phyloP scores from a whole-genome alignment of 495 filamentous ascomycete genomes.

The Hypoxylon fuscum region DNA sequence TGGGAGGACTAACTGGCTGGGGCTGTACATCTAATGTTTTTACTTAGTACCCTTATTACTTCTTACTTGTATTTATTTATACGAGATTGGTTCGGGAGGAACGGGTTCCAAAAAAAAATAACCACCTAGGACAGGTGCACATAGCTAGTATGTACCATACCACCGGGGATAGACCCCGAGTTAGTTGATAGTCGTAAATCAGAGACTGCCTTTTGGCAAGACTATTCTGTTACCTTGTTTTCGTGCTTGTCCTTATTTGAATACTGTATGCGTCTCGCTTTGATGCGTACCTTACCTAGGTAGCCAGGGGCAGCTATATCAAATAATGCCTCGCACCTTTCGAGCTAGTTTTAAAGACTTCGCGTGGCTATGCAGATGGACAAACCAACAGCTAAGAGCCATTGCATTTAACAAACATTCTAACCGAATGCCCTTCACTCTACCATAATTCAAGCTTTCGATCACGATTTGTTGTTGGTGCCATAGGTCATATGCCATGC shows the following conservation, averaged over 20 bases:
- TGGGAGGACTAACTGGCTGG: background rate
- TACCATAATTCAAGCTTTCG: too few relatives aligned
- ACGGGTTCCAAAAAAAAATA: constrained; percentile 14
- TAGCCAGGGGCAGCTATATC: too few relatives aligned
- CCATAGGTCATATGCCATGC: too few relatives aligned
- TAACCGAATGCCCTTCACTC: too few relatives aligned
- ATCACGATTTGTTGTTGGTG: too few relatives aligned
- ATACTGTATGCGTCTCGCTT: too few relatives aligned
- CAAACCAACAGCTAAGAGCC: too few relatives aligned
- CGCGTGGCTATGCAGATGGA: too few relatives aligned
- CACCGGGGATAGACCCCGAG: background rate
- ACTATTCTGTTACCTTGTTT: background rate
- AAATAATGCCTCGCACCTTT: too few relatives aligned
- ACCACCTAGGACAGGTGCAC: constrained; percentile 2
- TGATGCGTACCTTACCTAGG: too few relatives aligned
- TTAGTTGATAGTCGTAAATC: constrained; percentile 22
- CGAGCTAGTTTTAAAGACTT: too few relatives aligned
- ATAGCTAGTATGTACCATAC: constrained; percentile 24
- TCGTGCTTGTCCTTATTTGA: background rate
- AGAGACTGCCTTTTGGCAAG: constrained; percentile 2
- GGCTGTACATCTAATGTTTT: constrained; percentile 33
- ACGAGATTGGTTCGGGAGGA: constrained; percentile 4
- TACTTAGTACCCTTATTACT: constrained; percentile 26
- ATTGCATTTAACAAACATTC: too few relatives aligned
- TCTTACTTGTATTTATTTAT: constrained; percentile 37